These are phyloP conservation scores for Colletotrichum sp. DNA, from an alignment of 2,329 filamentous ascomycete genomes.

Conservation along the genomic window DNA sequence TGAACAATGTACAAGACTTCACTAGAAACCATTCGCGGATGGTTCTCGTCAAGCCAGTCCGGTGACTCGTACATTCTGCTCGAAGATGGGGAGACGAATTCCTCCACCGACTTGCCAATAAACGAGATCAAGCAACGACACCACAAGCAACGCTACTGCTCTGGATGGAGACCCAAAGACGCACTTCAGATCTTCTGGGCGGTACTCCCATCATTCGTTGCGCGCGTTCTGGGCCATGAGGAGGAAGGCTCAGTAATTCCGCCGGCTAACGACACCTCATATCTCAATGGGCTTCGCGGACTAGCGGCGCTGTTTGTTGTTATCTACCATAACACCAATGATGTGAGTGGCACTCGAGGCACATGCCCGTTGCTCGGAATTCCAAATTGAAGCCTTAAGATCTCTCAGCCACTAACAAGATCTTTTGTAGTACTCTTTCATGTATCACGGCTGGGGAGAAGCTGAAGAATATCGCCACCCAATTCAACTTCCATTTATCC, in stretches of 20 bases:
- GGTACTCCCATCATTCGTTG: background rate
- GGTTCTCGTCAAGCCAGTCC: background rate
- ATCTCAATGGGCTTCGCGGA: slow-evolving; percentile 63
- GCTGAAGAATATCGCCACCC: background rate
- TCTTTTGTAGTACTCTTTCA: background rate
- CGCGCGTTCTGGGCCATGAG: background rate
- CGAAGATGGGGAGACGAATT: background rate
- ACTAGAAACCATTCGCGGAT: background rate
- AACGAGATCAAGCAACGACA: background rate
- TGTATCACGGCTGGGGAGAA: slow-evolving; percentile 1
- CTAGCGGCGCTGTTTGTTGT: slow-evolving; percentile 60
- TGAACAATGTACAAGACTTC: background rate
- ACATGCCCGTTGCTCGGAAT: background rate
- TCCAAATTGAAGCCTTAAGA: background rate
- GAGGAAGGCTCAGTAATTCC: background rate
- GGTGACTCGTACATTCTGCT: background rate
- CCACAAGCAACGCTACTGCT: background rate
- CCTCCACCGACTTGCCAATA: background rate
- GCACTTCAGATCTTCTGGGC: background rate
- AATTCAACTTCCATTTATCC: slow-evolving; percentile 30
- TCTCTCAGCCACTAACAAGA: slow-evolving; percentile 21
- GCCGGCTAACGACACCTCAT: slow-evolving; percentile 42
- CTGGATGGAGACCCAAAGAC: background rate
- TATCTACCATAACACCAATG: slow-evolving; percentile 52
- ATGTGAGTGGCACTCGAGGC: slow-evolving; percentile 9